A percentile compares a stretch with the other conserved stretches of the same genome.
These are phyloP conservation scores for Solanum medicagineum DNA, from an alignment of 257 asterid genomes.

Conservation along the genomic window DNA sequence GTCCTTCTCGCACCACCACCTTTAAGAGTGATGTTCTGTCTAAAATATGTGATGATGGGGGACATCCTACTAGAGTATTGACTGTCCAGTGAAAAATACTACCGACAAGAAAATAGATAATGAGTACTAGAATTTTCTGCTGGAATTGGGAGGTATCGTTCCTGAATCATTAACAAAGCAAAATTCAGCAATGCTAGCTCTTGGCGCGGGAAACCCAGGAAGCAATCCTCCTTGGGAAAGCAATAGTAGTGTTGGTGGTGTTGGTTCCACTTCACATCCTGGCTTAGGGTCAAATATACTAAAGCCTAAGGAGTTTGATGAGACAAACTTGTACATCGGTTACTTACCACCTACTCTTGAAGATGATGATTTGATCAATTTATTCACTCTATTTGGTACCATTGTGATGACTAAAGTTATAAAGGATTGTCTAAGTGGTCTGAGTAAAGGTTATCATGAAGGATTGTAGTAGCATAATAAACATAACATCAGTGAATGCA, in stretches of 20 bases:
- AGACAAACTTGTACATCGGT: slow-evolving; percentile 78
- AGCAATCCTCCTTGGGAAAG: slow-evolving; percentile 82
- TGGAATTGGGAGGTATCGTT: slow-evolving; percentile 79
- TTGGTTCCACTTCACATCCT: slow-evolving; percentile 31
- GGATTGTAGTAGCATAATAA: too few species aligned
- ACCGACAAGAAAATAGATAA: slow-evolving; percentile 98
- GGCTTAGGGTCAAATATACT: slow-evolving; percentile 37
- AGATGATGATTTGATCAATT: slow-evolving; percentile 68
- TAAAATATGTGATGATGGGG: slow-evolving; percentile 94
- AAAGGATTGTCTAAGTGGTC: slow-evolving; percentile 62
- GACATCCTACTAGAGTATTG: slow-evolving; percentile 69
- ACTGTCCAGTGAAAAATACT: slow-evolving; percentile 83
- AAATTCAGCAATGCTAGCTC: slow-evolving; percentile 48
- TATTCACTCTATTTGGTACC: slow-evolving; percentile 77
- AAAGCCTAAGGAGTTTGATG: slow-evolving; percentile 88
- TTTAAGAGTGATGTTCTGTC: slow-evolving; percentile 89
- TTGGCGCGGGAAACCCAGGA: slow-evolving; percentile 47
- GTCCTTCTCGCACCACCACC: slow-evolving; percentile 76
- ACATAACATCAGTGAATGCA: too few species aligned
- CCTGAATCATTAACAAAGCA: slow-evolving; percentile 61
- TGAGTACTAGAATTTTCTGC: slow-evolving; percentile 83
- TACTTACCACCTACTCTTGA: slow-evolving; percentile 85
- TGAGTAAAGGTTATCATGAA: slow-evolving; percentile 62
- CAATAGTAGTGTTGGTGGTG: slow-evolving; percentile 16
- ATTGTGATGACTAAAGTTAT: slow-evolving; percentile 97